phyloP scores from a whole-genome alignment of 345 rosid genomes.

The Diplotaxis tenuifolia region DNA sequence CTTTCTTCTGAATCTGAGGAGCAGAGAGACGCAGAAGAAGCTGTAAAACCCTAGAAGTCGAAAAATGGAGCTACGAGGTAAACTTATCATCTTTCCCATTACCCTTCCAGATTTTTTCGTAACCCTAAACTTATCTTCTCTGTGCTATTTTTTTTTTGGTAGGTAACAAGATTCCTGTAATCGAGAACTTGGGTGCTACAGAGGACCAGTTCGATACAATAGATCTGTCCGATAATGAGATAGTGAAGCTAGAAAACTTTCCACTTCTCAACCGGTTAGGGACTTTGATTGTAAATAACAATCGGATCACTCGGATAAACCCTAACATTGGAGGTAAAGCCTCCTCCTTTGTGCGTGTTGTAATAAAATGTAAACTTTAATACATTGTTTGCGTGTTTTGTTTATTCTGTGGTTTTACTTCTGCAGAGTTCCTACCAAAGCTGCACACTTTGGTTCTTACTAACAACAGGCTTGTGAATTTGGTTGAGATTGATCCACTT shows the following conservation, averaged over 20 bases:
- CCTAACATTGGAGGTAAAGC: constrained; percentile 79
- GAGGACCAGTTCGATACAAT: constrained; percentile 99
- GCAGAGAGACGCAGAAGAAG: constrained; percentile 8
- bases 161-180: constrained; percentile 96
- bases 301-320: constrained; percentile 88
- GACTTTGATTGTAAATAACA: constrained; percentile 82
- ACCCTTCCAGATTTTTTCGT: constrained; percentile 15
- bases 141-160: neutral
- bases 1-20: constrained; percentile 1
- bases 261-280: constrained; percentile 89
- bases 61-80: constrained; percentile 95
- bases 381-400: neutral
- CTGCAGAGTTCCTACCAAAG: constrained; percentile 83
- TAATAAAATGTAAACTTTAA: neutral
- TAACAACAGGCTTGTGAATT: constrained; percentile 95
- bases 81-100: constrained; percentile 3
- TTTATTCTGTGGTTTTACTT: neutral
- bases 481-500: constrained; percentile 95
- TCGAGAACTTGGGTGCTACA: constrained; percentile 98
- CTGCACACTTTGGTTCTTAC: constrained; percentile 87
- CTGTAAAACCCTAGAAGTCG: constrained; percentile 30
- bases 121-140: constrained; percentile 29
- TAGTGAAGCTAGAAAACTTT: constrained; percentile 94
- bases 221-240: constrained; percentile 97
- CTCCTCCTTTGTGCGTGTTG: neutral